Evolutionary conservation across 106 monocot species (phyloP), one percentile per base, ranked within the genome.

Genomic region (Dendrobium chrysotoxum): DNA sequence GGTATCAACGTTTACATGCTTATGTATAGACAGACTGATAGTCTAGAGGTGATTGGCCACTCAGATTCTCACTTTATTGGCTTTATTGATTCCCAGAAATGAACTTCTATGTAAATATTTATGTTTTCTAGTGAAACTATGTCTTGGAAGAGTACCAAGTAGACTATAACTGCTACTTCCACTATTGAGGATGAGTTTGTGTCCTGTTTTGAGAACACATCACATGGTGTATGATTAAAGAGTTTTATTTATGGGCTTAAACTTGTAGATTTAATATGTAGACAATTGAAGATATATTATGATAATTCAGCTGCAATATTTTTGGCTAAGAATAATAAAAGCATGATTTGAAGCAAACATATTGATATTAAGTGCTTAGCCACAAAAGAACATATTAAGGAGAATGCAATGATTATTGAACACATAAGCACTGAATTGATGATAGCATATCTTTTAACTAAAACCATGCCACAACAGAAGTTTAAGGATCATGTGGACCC

Each of bases 301-400:
- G 50, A 73, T 45, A 81, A 81, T n/a, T n/a, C n/a, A n/a, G n/a
- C n/a, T n/a, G n/a, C n/a, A n/a, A n/a, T n/a, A n/a, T n/a, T n/a
- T n/a, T 64, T 79, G 17, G 28, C 79, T 26, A 85, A 76, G 10
- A 85, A 80, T 58, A 78, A 78, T n/a, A 85, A 81, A 23, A 46
- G n/a, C 13, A 42, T 23, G 28, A 68, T 67, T 20, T 17, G 40
- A 46, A 47, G 40, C 20, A 85, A 77, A 68, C 53, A 80, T 46
- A 68, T 85, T 25, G 73, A 81, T 5, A 23, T 85, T 6, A 85
- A 80, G 31, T 77, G 38, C 26, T 12, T 66, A 10, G 80, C 75
- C 66, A 50, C 77, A 0, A 85, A 31, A 5, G 76, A 85, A 70
- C 42, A 23, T 21, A 75, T 85, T 12, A n/a, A 85, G 28, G 75